A percentile compares a stretch with the other conserved stretches of the same genome.
Conservation (phyloP, 2,329 filamentous ascomycete genomes). For the Ascocoryne sarcoides region DNA sequence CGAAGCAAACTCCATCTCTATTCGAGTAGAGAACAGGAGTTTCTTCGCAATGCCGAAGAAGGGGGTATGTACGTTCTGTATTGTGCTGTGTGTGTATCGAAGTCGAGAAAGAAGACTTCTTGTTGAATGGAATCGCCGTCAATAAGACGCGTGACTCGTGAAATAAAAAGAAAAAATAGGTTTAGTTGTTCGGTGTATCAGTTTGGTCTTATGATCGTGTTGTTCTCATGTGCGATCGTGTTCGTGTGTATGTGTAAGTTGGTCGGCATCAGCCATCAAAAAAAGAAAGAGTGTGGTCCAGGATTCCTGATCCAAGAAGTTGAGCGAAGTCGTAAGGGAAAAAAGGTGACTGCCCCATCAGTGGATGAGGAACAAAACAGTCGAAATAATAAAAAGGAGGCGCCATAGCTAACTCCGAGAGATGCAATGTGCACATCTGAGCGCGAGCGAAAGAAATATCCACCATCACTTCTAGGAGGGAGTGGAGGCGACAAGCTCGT, state of each 20-base stretch:
- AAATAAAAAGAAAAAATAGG: too few relatives aligned
- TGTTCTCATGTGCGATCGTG: conserved; percentile 16
- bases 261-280: conserved; percentile 12
- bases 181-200: not conserved
- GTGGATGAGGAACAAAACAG: not conserved
- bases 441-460: not conserved
- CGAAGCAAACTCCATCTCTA: not conserved
- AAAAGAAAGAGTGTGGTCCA: conserved; percentile 19
- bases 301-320: conserved; percentile 26
- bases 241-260: conserved; percentile 2
- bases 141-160: conserved; percentile 1
- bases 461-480: too few relatives aligned
- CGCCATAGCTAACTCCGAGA: not conserved
- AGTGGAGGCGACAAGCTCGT: too few relatives aligned
- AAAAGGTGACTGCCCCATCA: not conserved
- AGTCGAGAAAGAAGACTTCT: too few relatives aligned
- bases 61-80: not conserved
- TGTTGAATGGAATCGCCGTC: not conserved
- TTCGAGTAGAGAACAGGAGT: not conserved
- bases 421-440: not conserved
- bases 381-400: too few relatives aligned
- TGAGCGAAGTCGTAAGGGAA: too few relatives aligned
- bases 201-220: conserved; percentile 13
- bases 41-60: not conserved
- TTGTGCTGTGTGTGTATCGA: not conserved